A percentile compares a stretch with the other conserved stretches of the same genome.
These are phyloP conservation scores for Xylariales sp. DNA, from an alignment of 2,329 filamentous ascomycete genomes.

Conservation along the genomic window DNA sequence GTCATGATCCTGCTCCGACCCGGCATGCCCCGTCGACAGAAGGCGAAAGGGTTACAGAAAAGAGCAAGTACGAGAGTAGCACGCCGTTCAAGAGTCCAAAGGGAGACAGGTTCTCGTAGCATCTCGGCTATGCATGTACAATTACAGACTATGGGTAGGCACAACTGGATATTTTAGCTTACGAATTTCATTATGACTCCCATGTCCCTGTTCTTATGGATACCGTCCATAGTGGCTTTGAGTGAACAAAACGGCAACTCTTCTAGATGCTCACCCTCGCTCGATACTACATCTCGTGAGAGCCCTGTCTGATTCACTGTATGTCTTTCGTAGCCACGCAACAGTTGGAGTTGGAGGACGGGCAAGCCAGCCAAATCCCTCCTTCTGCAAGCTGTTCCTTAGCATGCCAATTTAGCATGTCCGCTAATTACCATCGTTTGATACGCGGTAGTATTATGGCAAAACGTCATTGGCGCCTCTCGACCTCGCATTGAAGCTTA, in stretches of 20 bases:
- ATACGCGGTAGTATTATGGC: neutral
- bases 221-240: too few species aligned
- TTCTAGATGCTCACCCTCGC: too few species aligned
- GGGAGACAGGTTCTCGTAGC: conserved; percentile 78
- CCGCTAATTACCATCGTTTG: neutral
- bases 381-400: too few species aligned
- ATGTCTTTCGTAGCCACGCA: too few species aligned
- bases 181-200: neutral
- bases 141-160: conserved; percentile 7
- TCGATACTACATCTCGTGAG: too few species aligned
- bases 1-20: conserved; percentile 78
- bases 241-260: too few species aligned
- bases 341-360: too few species aligned
- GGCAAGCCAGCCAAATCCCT: too few species aligned
- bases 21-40: conserved; percentile 73
- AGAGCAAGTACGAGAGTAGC: conserved; percentile 84
- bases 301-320: too few species aligned
- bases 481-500: neutral
- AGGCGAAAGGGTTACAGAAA: conserved; percentile 62
- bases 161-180: neutral
- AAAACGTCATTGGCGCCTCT: neutral
- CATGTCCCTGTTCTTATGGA: too few species aligned
- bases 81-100: conserved; percentile 72
- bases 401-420: neutral
- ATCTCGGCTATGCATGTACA: neutral